phyloP scores from a whole-genome alignment of 306 rosid genomes.

The Begonia fuchsioides region DNA sequence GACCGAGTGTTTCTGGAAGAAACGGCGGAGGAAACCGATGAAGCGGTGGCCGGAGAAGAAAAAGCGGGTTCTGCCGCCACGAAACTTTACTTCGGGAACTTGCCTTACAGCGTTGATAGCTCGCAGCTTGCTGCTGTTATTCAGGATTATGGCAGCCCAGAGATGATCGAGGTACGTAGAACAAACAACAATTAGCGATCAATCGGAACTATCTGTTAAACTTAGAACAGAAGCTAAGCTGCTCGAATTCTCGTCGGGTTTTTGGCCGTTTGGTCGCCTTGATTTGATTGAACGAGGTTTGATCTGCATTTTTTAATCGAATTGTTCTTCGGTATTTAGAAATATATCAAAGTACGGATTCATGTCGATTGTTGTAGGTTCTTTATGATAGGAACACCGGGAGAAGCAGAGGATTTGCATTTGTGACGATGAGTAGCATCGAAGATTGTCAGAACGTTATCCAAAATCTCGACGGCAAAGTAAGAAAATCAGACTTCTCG shows the following conservation, averaged over 20 bases:
- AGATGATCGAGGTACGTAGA: slow-evolving; percentile 60
- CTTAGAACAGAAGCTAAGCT: no score
- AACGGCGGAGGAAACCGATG: slow-evolving; percentile 9
- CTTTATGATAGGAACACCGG: slow-evolving; percentile 72
- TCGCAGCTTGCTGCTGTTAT: slow-evolving; percentile 82
- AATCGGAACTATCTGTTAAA: no score
- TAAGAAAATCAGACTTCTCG: slow-evolving; percentile 21
- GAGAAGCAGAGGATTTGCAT: slow-evolving; percentile 93
- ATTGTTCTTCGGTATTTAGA: no score
- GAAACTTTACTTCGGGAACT: slow-evolving; percentile 86
- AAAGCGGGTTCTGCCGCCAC: slow-evolving; percentile 27
- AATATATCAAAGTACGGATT: no score
- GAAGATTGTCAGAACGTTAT: slow-evolving; percentile 65
- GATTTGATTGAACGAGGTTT: no score
- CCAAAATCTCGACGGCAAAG: slow-evolving; percentile 66
- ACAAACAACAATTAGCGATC: no score
- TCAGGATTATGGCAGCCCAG: slow-evolving; percentile 65
- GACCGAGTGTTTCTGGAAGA: slow-evolving; percentile 15
- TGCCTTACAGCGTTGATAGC: slow-evolving; percentile 91
- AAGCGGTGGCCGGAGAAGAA: slow-evolving; percentile 21
- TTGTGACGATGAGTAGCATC: slow-evolving; percentile 70
- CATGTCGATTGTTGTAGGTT: slow-evolving; percentile 33
- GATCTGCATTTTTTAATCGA: no score
- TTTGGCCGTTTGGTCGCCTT: no score
- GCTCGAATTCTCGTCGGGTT: no score